Base-by-base conservation (phyloP, 2,329 filamentous ascomycete species). In the Diaporthe caulivora region DNA sequence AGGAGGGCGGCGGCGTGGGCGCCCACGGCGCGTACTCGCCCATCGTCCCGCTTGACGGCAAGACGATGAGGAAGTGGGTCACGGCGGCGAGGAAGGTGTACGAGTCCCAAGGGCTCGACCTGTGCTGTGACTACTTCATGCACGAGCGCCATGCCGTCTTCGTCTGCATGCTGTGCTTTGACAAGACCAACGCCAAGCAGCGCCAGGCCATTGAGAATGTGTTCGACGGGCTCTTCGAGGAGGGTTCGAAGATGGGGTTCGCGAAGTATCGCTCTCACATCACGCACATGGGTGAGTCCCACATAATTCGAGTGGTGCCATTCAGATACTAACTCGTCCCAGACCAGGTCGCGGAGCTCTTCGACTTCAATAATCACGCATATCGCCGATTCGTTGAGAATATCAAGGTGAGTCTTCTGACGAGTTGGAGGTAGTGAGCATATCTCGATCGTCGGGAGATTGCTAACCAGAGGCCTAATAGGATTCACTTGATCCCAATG, bases 61-160 rank as follows among this genome's bases (percentile, higher is more conserved):
- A 82, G 71, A 78, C 80, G 15, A 78, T 86, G 54, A 75, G 85
- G 9, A 82, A 83, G 37, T 87, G 85, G 85, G 82, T 84, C 42
- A 80, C 73, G 72, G 81, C 79, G 1, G 83, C 84, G 47, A 83
- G 84, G 75, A 79, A 78, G 26, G 80, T 85, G n/a, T 85, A 83
- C 71, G 84, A 85, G 72, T 79, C 79, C 10, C 80, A 85, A 40
- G 81, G 80, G 0, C 83, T 86, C 65, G 86, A 87, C 74, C 77
- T 86, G 29, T 81, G 85, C 74, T 84, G 83, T 74, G 86, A 87
- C 72, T 86, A 86, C 78, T 86, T 86, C 78, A 85, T 87, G 83
- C 82, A 86, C 64, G 84, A 86, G 74, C 79, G 84, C 1, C 84
- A 86, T 60, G 82, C 85, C 11, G 83, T 87, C 44, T 82, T 86